phyloP scores from a whole-genome alignment of 305 asterid genomes.

The Monarda citriodora region DNA sequence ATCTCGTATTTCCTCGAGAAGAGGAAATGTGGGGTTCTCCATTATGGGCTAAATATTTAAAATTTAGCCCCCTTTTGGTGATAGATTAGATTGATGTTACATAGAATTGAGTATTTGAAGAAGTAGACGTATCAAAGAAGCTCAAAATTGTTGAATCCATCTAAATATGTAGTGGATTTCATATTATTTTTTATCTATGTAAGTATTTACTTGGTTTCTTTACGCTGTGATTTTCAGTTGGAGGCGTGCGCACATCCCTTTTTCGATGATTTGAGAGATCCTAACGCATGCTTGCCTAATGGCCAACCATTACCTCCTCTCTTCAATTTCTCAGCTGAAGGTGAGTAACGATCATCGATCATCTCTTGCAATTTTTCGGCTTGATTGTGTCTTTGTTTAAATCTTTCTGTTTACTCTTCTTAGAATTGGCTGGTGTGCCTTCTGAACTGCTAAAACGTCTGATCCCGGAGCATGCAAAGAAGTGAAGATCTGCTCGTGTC shows the following conservation, averaged over 20 bases:
- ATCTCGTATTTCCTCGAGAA: not conserved
- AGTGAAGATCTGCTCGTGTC: constrained; percentile 26
- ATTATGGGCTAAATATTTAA: too few relatives aligned
- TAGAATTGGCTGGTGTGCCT: constrained; percentile 84
- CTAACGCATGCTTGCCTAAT: constrained; percentile 71
- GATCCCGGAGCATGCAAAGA: constrained; percentile 71
- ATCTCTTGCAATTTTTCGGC: not conserved
- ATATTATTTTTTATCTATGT: too few relatives aligned
- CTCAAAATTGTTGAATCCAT: too few relatives aligned
- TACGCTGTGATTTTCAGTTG: constrained; percentile 43
- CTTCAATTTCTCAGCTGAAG: constrained; percentile 85
- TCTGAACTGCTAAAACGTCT: constrained; percentile 78
- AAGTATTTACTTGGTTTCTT: not conserved
- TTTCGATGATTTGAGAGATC: constrained; percentile 81
- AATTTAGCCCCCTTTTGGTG: too few relatives aligned
- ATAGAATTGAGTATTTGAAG: too few relatives aligned
- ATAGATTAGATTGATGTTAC: too few relatives aligned
- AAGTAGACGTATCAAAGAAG: too few relatives aligned
- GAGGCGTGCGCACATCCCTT: constrained; percentile 99
- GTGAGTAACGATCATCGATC: constrained; percentile 25
- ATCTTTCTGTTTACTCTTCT: constrained; percentile 6
- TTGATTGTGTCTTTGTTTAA: not conserved
- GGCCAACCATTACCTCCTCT: constrained; percentile 87
- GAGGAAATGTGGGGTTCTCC: not conserved
- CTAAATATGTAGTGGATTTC: too few relatives aligned